phyloP scores from a whole-genome alignment of 495 filamentous ascomycete species.

The Penicillium canariense region DNA sequence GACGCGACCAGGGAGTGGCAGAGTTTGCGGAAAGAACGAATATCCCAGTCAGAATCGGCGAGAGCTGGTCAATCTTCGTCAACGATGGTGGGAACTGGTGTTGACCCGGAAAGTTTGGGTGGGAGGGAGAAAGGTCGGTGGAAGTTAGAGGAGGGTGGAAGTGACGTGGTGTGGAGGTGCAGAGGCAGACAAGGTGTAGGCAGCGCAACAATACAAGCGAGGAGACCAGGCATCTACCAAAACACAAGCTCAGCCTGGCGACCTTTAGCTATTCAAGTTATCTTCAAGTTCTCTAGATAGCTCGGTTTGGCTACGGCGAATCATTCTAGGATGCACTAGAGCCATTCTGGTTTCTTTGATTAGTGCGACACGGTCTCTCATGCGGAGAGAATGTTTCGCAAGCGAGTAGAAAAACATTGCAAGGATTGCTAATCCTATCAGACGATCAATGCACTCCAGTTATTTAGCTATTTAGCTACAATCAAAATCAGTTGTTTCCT shows the following conservation, averaged over 20 bases:
- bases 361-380: neutral
- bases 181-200: neutral
- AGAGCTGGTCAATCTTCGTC: neutral
- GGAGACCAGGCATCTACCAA: neutral
- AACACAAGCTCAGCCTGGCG: neutral
- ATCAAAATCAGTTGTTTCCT: too few species aligned
- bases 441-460: too few species aligned
- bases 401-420: neutral
- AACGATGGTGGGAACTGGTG: neutral
- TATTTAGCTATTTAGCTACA: too few species aligned
- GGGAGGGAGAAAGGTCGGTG: neutral
- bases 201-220: neutral
- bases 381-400: neutral
- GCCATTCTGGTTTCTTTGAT: neutral
- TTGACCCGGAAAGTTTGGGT: neutral
- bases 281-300: neutral
- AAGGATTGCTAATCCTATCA: too few species aligned
- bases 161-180: neutral
- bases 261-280: neutral
- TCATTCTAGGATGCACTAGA: neutral
- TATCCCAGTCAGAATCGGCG: too few species aligned
- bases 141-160: neutral
- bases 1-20: neutral
- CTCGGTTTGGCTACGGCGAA: neutral
- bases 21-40: neutral